Conservation (phyloP, 495 filamentous ascomycete genomes). For the Ramalina intermedia region DNA sequence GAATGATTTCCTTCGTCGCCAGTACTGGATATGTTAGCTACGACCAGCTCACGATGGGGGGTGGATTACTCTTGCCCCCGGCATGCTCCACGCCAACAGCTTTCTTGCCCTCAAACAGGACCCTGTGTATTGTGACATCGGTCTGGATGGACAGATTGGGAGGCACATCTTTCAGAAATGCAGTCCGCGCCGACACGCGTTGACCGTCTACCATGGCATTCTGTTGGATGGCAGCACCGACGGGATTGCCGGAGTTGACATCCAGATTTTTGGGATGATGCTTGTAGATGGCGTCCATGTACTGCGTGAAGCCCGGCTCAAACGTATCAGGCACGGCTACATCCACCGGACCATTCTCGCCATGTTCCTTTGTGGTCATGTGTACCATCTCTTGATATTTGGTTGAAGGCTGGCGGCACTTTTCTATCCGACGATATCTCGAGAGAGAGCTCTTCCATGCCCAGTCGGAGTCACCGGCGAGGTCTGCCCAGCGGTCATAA, state of each 20-base stretch:
- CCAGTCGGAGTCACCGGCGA: slow-evolving; percentile 30
- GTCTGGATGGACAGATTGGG: slow-evolving; percentile 39
- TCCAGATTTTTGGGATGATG: slow-evolving; percentile 33
- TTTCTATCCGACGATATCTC: slow-evolving; percentile 33
- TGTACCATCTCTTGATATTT: slow-evolving; percentile 24
- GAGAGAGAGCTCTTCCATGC: slow-evolving; percentile 32
- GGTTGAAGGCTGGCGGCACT: slow-evolving; percentile 29
- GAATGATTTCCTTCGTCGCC: slow-evolving; percentile 41
- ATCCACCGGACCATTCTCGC: slow-evolving; percentile 46
- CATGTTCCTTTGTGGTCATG: slow-evolving; percentile 30
- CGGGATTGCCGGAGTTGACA: slow-evolving; percentile 44
- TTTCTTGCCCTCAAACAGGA: slow-evolving; percentile 37
- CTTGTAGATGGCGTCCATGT: slow-evolving; percentile 29
- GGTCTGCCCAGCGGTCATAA: slow-evolving; percentile 40
- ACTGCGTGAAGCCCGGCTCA: slow-evolving; percentile 53
- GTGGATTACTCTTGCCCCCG: slow-evolving; percentile 17
- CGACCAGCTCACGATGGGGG: not conserved
- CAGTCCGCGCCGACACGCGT: slow-evolving; percentile 33
- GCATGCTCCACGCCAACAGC: slow-evolving; percentile 36
- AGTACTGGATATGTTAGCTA: slow-evolving; percentile 10
- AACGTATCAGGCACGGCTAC: slow-evolving; percentile 49
- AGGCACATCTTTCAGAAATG: slow-evolving; percentile 29
- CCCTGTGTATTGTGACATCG: slow-evolving; percentile 30
- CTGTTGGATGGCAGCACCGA: slow-evolving; percentile 40
- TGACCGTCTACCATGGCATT: slow-evolving; percentile 29